phyloP scores from a whole-genome alignment of 768 basidiomycete species.

The Rhizopogon vinicolor region DNA sequence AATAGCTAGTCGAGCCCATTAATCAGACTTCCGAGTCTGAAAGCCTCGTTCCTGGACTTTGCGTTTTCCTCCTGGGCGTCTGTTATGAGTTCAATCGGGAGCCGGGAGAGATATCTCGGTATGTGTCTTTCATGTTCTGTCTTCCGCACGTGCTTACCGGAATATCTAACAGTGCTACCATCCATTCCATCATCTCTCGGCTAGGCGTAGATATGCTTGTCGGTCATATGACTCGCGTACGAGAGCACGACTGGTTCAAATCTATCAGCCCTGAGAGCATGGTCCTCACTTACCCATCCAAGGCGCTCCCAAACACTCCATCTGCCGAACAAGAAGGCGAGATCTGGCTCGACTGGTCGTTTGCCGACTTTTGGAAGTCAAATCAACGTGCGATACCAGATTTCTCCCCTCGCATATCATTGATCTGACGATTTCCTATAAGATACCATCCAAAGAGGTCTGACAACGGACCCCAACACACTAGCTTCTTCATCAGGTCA shows the following conservation, averaged over 20 bases:
- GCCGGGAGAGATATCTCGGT: constrained; percentile 95
- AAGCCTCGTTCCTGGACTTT: constrained; percentile 82
- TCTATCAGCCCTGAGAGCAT: constrained; percentile 81
- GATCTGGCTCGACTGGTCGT: constrained; percentile 98
- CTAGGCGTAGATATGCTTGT: constrained; percentile 87
- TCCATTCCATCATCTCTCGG: constrained; percentile 85
- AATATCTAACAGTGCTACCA: constrained; percentile 53
- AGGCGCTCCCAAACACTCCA: neutral
- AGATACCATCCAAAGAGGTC: constrained; percentile 77
- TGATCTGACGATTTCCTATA: neutral
- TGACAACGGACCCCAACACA: constrained; percentile 65
- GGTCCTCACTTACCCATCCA: constrained; percentile 52
- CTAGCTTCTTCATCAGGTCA: constrained; percentile 56
- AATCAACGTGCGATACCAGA: constrained; percentile 69
- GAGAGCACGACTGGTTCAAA: constrained; percentile 93
- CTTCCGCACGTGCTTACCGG: neutral
- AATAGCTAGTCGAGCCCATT: constrained; percentile 89
- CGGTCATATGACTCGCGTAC: constrained; percentile 78
- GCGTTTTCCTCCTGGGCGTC: constrained; percentile 85
- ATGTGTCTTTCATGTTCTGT: constrained; percentile 13
- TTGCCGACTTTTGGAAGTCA: constrained; percentile 98
- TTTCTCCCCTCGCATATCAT: neutral
- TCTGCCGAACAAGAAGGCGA: constrained; percentile 62
- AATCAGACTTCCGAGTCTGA: constrained; percentile 87
- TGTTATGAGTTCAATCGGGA: constrained; percentile 97